Percentiles rank a stretch among this genome's conserved stretches.
These are phyloP conservation scores for Mycena galericulata DNA, from an alignment of 768 basidiomycete genomes.

Conservation along the genomic window DNA sequence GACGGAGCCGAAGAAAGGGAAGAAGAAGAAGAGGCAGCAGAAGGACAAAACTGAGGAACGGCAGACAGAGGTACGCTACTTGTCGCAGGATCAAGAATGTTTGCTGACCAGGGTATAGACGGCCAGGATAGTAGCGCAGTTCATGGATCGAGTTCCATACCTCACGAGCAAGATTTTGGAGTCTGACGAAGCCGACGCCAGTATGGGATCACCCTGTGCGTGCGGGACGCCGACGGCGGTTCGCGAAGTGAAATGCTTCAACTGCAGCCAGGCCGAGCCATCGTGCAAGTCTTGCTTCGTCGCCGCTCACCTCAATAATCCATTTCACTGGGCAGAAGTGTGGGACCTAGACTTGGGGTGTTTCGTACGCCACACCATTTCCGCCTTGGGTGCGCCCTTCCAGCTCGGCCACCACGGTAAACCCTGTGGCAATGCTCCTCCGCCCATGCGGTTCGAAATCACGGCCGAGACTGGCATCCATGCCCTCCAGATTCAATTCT, in stretches of 20 bases:
- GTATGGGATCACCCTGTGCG: neutral
- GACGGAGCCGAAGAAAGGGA: no score
- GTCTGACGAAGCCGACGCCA: neutral
- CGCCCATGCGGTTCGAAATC: neutral
- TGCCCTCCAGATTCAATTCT: neutral
- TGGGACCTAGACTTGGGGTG: neutral
- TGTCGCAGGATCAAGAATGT: neutral
- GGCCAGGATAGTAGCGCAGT: neutral
- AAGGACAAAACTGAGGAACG: neutral
- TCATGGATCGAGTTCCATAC: neutral
- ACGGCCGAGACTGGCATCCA: neutral
- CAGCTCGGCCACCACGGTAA: neutral
- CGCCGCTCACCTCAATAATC: neutral
- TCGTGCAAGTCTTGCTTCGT: conserved; percentile 7
- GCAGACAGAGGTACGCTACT: neutral
- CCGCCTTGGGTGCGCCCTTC: neutral
- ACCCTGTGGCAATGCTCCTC: neutral
- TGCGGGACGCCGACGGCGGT: neutral
- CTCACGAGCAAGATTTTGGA: neutral
- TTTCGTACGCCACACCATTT: neutral
- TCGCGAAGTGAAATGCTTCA: neutral
- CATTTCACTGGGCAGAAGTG: conserved; percentile 24
- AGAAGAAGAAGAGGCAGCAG: neutral
- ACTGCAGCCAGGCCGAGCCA: neutral
- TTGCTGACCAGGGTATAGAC: neutral